Base-by-base conservation (phyloP, 225 moss, liverwort and hornwort species). In the Thuidium tamariscinum region DNA sequence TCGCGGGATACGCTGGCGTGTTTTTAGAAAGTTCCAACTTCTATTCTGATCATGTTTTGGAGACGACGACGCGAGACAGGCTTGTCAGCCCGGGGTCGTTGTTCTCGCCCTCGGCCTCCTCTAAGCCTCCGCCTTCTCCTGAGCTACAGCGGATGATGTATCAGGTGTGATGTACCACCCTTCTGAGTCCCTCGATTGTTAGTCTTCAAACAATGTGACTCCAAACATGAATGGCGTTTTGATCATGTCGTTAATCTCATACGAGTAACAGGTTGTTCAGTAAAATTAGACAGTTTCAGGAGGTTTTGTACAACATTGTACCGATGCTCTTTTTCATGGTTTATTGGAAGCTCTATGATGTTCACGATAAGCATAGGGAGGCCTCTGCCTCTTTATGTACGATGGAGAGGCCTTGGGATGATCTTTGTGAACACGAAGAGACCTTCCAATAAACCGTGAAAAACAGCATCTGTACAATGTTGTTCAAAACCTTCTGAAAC, bases 1-100 rank as follows among this genome's bases (percentile, higher is more conserved):
- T 86, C 23, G 89, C 90, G 41, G 90, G 90, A 60, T 90, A 90
- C 87, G 91, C 88, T 7, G 88, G 91, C 65, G 91, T 88, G 22
- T 91, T 93, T 74, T 78, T 91, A 56, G 93, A 94, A 75, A 92
- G 90, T 76, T 87, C 93, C 5, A 91, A 93, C 55, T 93, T 91
- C 81, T 85, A 83, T 25, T 74, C 90, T 5, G 87, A 84, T 56
- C 56, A 29, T 48, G 84, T 13, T 60, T 87, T 72, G 54, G 87
- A 89, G 79, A 69, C 82, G 46, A 46, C 57, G 34, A 34, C 72
- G 60, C 86, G 74, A 76, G 64, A 51, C 7, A 63, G 65, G 14
- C 83, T 48, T 36, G 69, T 78, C 62, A 77, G 42, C 67, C 86
- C 88, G 25, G 73, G 67, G 27, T 54, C 89, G 62, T 79, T 79